Base-by-base conservation (phyloP, 352 stramenopile genomes). In the Poterioochromonas sp. region DNA sequence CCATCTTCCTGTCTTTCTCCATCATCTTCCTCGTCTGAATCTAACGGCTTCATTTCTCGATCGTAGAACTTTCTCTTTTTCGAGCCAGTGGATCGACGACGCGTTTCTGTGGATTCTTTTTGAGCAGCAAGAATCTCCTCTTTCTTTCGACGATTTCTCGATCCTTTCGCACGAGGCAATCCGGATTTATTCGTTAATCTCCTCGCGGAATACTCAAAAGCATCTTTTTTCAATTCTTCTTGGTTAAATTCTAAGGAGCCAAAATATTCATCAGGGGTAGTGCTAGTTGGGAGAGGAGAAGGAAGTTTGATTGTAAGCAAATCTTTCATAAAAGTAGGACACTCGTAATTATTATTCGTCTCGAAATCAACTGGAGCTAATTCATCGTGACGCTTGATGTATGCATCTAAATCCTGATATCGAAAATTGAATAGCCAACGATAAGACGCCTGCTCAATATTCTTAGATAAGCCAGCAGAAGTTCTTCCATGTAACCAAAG, bases 401-500 rank as follows among this genome's bases (percentile, higher is more conserved):
- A 29, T 29, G 18, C 18, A 47, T 71, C 34, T 8, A 71, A 5
- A 8, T 47, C 20, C 15, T 8, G 1, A 26, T 3, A n/a, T n/a
- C 41, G 12, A 44, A 43, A 71, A 29, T 44, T 12, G 11, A 15
- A 26, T 29, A 71, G 26, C 62, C 62, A 71, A 47, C 5, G 2
- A 8, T 47, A 26, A 15, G 41, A 43, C 8, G 8, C 62, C 32
- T 3, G 8, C 41, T 71, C 62, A 15, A 71, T 15, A 22, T 8
- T 47, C 1, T 3, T 22, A 47, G 5, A 43, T 22, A 71, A 41
- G 5, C 62, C 62, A 41, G 18, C 18, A 41, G 18, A 44, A 71
- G 62, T 71, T 32, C 62, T 12, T 41, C 62, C 62, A 71, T 71
- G 62, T 29, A 71, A 43, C 62, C 62, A 71, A 22, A 71, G 26